Base-by-base conservation (phyloP, 1,284 basidiomycete species). In the Coriolopsis trogii region DNA sequence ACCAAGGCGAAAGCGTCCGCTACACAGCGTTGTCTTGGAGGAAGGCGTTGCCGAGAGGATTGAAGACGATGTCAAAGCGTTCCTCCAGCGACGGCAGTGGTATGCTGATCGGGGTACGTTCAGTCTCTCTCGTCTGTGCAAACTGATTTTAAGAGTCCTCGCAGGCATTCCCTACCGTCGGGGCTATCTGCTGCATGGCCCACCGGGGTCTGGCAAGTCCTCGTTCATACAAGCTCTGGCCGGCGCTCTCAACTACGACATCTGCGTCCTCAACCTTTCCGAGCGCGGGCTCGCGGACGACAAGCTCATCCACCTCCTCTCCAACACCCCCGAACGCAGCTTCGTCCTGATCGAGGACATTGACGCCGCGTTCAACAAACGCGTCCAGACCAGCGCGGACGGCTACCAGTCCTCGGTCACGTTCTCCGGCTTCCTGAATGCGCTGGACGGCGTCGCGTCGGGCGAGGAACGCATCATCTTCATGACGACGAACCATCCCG, bases 191-290 rank as follows among this genome's bases (percentile, higher is more conserved):
- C 75, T 99, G 10, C 85, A 99, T 66, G 97, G 97, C 6, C 95
- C 97, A 16, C 97, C 97, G 1, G 97, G 97, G 18, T 97, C 94
- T 0, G 97, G 97, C 49, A 99, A 99, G 72, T 96, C 95, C 1
- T 98, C 95, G 0, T 99, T 95, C 73, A 99, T 99, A 61, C 95
- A 98, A 69, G 95, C 97, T 3, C 80, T 99, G 7, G 97, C 97
- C 8, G 97, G 96, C 10, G 84, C 86, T 15, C 73, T 99, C 24
- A 87, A 85, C 49, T 98, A 98, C 75, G 95, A 99, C 70, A 98
- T 99, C 52, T 98, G 95, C 68, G 73, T 99, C 23, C 79, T 99
- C 41, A 99, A 99, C 70, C 82, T 99, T 33, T 96, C 96, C 25
- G 96, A 99, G 73, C 83, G 97, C 48, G 97, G 97, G 0, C 79